Evolutionary conservation across 768 basidiomycete genomes (phyloP).

Genomic region (Candolleomyces aberdarensis): DNA sequence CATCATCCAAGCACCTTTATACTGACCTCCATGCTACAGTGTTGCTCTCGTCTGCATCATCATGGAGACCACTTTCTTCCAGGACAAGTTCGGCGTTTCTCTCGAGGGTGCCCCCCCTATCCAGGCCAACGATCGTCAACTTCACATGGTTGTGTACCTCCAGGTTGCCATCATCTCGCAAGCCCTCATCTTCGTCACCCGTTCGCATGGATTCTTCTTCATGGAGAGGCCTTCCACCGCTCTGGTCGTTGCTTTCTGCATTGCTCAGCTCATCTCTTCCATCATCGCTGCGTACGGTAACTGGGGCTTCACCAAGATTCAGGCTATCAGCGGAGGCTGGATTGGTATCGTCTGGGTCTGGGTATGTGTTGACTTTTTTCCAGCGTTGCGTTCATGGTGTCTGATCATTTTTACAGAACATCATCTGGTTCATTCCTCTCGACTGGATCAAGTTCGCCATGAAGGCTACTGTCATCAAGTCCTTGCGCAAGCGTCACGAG

Average conservation of each 20-base stretch:
- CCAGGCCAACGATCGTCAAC: conserved; percentile 58
- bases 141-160: conserved; percentile 90
- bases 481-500: conserved; percentile 65
- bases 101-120: conserved; percentile 35
- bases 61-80: conserved; percentile 88
- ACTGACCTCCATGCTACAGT: conserved; percentile 31
- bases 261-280: conserved; percentile 92
- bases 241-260: conserved; percentile 85
- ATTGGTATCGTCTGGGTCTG: conserved; percentile 97
- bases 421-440: conserved; percentile 93
- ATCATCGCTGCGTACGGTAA: conserved; percentile 93
- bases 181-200: conserved; percentile 94
- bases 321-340: conserved; percentile 85
- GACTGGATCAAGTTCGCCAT: conserved; percentile 96
- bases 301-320: conserved; percentile 92
- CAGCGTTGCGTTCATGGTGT: background rate
- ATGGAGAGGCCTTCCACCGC: conserved; percentile 94
- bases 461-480: conserved; percentile 90
- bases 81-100: conserved; percentile 74
- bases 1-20: conserved; percentile 8
- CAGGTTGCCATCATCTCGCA: conserved; percentile 99
- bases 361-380: conserved; percentile 46
- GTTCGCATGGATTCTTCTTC: conserved; percentile 94
- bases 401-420: conserved; percentile 54
- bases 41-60: conserved; percentile 80